Evolutionary conservation across 441 rosid species (phyloP), one percentile per base, ranked within the genome.

Genomic region (Mallotus japonicus): DNA sequence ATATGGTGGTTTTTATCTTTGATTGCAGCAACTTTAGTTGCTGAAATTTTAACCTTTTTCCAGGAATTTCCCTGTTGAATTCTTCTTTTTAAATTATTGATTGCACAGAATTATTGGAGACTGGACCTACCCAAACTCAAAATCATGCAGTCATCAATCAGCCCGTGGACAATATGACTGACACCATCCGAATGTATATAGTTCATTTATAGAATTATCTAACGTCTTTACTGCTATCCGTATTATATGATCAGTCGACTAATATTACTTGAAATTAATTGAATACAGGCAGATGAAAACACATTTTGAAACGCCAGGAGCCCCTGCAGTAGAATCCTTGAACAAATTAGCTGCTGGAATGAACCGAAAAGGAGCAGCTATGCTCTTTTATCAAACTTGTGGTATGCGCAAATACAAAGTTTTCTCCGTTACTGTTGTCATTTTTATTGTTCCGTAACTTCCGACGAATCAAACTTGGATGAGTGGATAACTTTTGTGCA

Each of bases 251-350:
- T 74, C 55, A 58, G 58, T 34, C 10, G 49, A 42, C 47, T 16
- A 28, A 19, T 34, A 47, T 13, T 51, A 32, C 14, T 67, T 8
- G 58, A 16, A 60, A 22, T 66, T 2, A 49, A 61, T 62, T 75
- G 71, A 54, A 44, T 66, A 73, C 88, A 94, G 99, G 78, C 92
- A 88, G 66, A 87, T 95, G 87, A 95, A 89, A 83, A 63, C 82
- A 28, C 93, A 89, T 79, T 95, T 92, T 78, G 94, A 95, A 66
- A 76, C 89, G 53, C 92, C 93, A 19, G 97, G 96, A 77, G 85
- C 88, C 64, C 86, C 93, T 58, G 74, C 63, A 75, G 79, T 76
- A 69, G 97, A 90, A 81, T 92, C 95, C 56, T 80, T 92, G 69
- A 68, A 81, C 86, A 85, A 85, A 67, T 88, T 92, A 42, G 82